Evolutionary conservation across 257 asterid genomes (phyloP), one percentile per base, ranked within the genome.

Genomic region (Solanum clarkiae): DNA sequence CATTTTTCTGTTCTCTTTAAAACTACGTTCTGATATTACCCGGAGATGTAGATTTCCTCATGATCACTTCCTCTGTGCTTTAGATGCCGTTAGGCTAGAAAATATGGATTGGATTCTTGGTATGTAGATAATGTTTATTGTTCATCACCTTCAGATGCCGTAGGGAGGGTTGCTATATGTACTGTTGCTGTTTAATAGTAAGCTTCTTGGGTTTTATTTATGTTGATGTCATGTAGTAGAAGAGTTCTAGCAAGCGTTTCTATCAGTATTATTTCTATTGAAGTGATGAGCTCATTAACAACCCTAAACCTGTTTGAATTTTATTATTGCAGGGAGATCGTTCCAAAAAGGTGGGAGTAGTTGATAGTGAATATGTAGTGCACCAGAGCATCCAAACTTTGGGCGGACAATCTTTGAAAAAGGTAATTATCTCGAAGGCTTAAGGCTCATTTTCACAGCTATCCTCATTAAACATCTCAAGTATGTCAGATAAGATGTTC

Each of bases 331-430:
- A 97, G 99, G 99, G 99, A 17, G 97, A 94, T 85, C 97, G 98
- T 51, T 89, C 95, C 24, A 90, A 90, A 89, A 97, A 93, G 75
- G 99, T 97, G 56, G 99, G 99, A 86, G 94, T 97, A 82, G 97
- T 97, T 87, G 99, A 97, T 84, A 92, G 98, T 72, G 98, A 95
- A 88, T 97, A 92, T 86, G 49, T 97, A 81, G 94, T 97, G 85
- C 99, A 97, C 92, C 99, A 97, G 91, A 94, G 99, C 77, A 97
- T 93, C 90, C 98, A 95, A 90, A 94, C 99, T 63, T 87, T 97
- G 89, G 99, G 99, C 18, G 99, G 99, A 45, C 92, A 88, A 55
- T 94, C 99, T 17, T 90, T 90, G 22, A 89, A 82, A 85, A 94
- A 92, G 95, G 98, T 93, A 56, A 87, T 63, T 77, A 16, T 55